phyloP scores from a whole-genome alignment of 2,329 filamentous ascomycete species.

The Pseudogymnoascus sp. region DNA sequence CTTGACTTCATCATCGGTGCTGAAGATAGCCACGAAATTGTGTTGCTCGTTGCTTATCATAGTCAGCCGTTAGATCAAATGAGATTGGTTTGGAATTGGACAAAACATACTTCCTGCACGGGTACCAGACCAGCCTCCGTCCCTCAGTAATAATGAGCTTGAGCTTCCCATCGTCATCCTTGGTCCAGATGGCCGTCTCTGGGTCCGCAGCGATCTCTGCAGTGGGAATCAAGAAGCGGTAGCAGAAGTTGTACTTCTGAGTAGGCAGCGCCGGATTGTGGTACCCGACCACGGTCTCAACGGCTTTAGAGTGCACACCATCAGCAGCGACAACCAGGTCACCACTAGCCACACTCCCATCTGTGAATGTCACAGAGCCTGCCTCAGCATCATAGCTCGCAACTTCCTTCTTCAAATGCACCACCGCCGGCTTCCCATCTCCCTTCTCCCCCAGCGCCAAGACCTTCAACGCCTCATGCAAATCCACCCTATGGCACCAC shows the following conservation, averaged over 20 bases:
- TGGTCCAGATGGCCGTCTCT: constrained; percentile 24
- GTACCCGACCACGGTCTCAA: constrained; percentile 25
- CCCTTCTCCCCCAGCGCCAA: constrained; percentile 23
- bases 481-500: constrained; percentile 31
- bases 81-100: not conserved
- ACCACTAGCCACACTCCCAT: constrained; percentile 25
- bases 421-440: constrained; percentile 19
- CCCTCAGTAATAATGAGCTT: constrained; percentile 20
- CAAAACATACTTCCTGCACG: constrained; percentile 21
- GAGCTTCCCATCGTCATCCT: constrained; percentile 20
- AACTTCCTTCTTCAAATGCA: constrained; percentile 16
- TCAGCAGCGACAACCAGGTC: constrained; percentile 35
- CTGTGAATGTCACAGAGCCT: constrained; percentile 23
- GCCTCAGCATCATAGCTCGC: constrained; percentile 13
- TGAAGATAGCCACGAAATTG: constrained; percentile 19
- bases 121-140: constrained; percentile 20
- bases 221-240: constrained; percentile 31
- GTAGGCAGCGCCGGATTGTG: constrained; percentile 14
- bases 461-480: constrained; percentile 31
- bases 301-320: constrained; percentile 28
- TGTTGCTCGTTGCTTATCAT: constrained; percentile 12
- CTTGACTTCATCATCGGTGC: constrained; percentile 13
- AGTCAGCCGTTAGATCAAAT: not conserved
- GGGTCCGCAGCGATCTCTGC: constrained; percentile 24
- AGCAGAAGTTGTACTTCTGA: constrained; percentile 24